Evolutionary conservation across 169 alveolate genomes (phyloP), one percentile per base, ranked within the genome.

Genomic region (Eimeria falciformis): DNA sequence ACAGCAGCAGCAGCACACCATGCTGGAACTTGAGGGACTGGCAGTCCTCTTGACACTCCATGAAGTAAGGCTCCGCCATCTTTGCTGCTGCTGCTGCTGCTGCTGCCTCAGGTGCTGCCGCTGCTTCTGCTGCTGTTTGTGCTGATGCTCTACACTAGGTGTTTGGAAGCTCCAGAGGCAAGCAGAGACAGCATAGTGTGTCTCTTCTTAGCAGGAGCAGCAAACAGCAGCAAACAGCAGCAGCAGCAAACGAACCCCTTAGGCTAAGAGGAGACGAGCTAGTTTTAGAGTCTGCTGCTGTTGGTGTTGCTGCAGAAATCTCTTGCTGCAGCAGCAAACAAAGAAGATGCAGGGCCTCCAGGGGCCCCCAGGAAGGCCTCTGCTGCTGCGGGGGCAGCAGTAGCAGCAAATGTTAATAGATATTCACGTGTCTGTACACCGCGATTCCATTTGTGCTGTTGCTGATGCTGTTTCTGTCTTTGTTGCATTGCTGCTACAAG

Each of bases 1-100:
- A 18, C 66, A 40, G 37, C 85, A 75, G 58, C 66, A 75, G 85
- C 65, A 14, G 12, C 85, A 3, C 43, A 75, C 85, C 85, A 21
- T 75, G 85, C 62, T 75, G 85, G 29, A 75, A 75, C 62, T 75
- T 75, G 85, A 75, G 85, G 40, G 85, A 75, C 66, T 65, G 85
- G 85, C 85, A 75, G 85, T 75, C 85, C 85, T 75, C 85, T 21
- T 75, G 40, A 45, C 85, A 75, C 1, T 75, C 85, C 85, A 75
- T 75, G 45, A 75, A 18, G 85, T 75, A 75, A 5, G 85, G 66
- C 25, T 46, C 66, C 85, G 12, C 85, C 85, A 75, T 75, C 65
- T 40, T 75, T 21, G 5, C 40, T 12, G 65, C 58, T 40, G 66
- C 65, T 40, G 58, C 85, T 17, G 65, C 58, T 5, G 85, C 85